Base-by-base conservation (phyloP, 129 eudicot genomes). In the Mikania micrantha region DNA sequence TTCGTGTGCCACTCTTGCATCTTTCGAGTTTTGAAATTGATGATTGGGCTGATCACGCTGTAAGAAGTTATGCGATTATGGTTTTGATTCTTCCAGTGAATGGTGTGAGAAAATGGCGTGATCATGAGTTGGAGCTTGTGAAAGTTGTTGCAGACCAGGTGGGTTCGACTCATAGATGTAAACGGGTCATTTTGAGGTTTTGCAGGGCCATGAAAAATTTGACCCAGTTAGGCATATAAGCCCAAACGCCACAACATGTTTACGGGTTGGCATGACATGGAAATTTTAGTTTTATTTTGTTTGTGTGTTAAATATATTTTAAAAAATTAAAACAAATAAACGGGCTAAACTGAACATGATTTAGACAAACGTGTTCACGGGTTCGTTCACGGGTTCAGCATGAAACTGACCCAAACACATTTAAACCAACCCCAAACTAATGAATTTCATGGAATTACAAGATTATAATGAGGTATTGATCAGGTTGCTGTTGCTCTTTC, bases 401-500 rank as follows among this genome's bases (percentile, higher is more conserved):
- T 32, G 7, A 32, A 32, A 32, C 36, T 32, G 4, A 1, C 6
- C 36, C 4, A 7, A 7, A 32, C 36, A 5, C 36, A 3, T 32
- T 32, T 32, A 32, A 4, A 32, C 20, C 24, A 52, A 22, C 3
- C 1, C 6, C 21, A 5, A 20, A 50, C 58, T 50, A 3, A 31
- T 22, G 36, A 32, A 32, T 52, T 52, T 52, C 15, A 2, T 52
- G 13, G 15, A 10, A 21, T 9, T 52, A n/a, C 29, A 17, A 44
- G 28, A 41, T 16, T 47, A 12, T 15, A 52, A 20, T 47, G 54
- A 65, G 3, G 13, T 45, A 57, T 21, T 25, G 13, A 36, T 53
- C 63, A 80, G 86, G 90, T 85, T 27, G 87, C 87, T 31, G 87
- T 85, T 12, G 90, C 90, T 19, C 90, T 85, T 60, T 78, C 84